Evolutionary conservation across 257 asterid genomes (phyloP).

Genomic region (Nyctanthes arbortristis): DNA sequence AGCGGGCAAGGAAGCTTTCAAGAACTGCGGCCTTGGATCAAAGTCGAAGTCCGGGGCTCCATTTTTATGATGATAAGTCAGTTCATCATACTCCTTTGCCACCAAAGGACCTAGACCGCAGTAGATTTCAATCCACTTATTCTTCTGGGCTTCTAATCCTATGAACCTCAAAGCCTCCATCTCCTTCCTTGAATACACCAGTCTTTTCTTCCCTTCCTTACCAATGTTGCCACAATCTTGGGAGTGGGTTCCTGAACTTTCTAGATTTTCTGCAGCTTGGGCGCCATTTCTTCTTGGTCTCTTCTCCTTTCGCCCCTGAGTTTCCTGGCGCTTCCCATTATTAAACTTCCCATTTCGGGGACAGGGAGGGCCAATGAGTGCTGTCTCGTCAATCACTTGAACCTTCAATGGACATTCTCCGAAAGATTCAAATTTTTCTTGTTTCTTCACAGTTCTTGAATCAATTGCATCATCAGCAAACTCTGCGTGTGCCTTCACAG

Average conservation of each 20-base stretch:
- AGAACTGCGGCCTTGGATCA: constrained; percentile 19
- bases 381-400: constrained; percentile 33
- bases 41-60: constrained; percentile 4
- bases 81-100: constrained; percentile 39
- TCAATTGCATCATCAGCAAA: neutral
- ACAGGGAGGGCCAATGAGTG: constrained; percentile 23
- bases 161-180: constrained; percentile 43
- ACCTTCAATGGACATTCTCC: constrained; percentile 21
- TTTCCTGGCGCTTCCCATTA: constrained; percentile 1
- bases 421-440: neutral
- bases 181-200: constrained; percentile 34
- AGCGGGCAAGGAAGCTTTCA: constrained; percentile 12
- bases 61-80: constrained; percentile 17
- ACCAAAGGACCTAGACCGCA: constrained; percentile 37
- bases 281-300: constrained; percentile 16
- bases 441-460: neutral
- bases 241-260: neutral
- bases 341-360: neutral
- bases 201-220: constrained; percentile 16
- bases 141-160: constrained; percentile 40
- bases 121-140: constrained; percentile 42
- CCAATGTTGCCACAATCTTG: constrained; percentile 1
- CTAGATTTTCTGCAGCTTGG: constrained; percentile 6
- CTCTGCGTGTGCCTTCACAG: neutral
- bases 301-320: constrained; percentile 7